Percentiles rank a stretch among this genome's conserved stretches.
phyloP scores from a whole-genome alignment of 2,329 filamentous ascomycete species.

The Apiospora marii region DNA sequence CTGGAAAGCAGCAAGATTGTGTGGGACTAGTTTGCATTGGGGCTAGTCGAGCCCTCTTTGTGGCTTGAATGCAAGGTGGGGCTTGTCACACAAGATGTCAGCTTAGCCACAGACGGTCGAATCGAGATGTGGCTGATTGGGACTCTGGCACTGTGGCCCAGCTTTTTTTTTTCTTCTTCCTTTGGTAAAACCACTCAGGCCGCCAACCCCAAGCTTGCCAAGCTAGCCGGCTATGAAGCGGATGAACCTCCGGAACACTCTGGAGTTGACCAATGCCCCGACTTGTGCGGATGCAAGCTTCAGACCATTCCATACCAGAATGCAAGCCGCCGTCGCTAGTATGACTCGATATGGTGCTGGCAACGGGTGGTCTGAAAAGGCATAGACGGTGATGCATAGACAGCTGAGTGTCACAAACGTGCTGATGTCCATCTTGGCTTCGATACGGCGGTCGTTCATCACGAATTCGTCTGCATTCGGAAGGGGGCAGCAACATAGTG shows the following conservation, averaged over 20 bases:
- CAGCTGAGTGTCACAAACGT: constrained; percentile 17
- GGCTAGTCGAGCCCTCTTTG: constrained; percentile 25
- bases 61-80: background rate
- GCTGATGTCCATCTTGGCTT: constrained; percentile 15
- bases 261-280: constrained; percentile 3
- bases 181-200: background rate
- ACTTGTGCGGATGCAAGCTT: constrained; percentile 1
- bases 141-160: background rate
- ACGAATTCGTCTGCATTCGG: background rate
- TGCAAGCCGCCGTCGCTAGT: background rate
- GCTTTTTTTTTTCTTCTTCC: background rate
- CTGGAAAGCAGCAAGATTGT: constrained; percentile 23
- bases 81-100: background rate
- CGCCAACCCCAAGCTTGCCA: constrained; percentile 5
- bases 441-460: background rate
- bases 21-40: constrained; percentile 19
- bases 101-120: background rate
- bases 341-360: constrained; percentile 14
- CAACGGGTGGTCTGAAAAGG: constrained; percentile 12
- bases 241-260: background rate
- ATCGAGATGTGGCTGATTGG: background rate
- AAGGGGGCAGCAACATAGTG: background rate
- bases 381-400: constrained; percentile 12
- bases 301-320: constrained; percentile 10
- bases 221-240: constrained; percentile 11